Evolutionary conservation across 1,139 yeast species (phyloP), one percentile per base, ranked within the genome.

Genomic region (Pichiaceae sp.): DNA sequence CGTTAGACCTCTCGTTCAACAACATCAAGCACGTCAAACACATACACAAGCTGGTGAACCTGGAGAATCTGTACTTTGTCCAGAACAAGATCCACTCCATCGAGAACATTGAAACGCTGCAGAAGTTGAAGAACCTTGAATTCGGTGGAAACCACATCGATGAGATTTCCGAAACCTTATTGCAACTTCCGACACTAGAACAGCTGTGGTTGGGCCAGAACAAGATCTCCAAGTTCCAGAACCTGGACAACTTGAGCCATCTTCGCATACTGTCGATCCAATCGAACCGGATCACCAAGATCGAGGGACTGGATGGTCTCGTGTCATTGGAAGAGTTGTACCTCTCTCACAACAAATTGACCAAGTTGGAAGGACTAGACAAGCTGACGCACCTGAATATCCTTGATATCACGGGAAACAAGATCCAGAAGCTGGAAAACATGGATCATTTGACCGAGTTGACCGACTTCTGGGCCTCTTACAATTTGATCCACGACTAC

Each of bases 161-260:
- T 35, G 62, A 62, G 38, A 81, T 93, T 38, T 68, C 66, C 29
- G 78, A 78, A 43, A 71, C 70, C 35, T 58, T 89, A 50, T 70
- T 70, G 14, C 50, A 54, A 2, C 62, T 85, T 40, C 60, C 59
- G 1, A 72, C 70, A 36, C 62, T 93, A 37, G 74, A 75, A 45
- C 85, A 89, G 57, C 64, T 93, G 35, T 93, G 98, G 98, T 66
- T 93, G 32, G 98, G 98, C 30, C 87, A 89, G 54, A 93, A 93
- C 58, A 72, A 74, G 43, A 85, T 93, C 38, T 56, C 72, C 1
- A 71, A 63, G 53, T 62, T 93, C 32, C 72, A 81, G 44, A 83
- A 84, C 52, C 62, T 93, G 42, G 60, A 64, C 26, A 63, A 64
- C n/a, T 66, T 91, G 43, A 58, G 60, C 31, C 82, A 82, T 43